Conservation (phyloP, 2,329 filamentous ascomycete genomes). For the Daldinia sp. region DNA sequence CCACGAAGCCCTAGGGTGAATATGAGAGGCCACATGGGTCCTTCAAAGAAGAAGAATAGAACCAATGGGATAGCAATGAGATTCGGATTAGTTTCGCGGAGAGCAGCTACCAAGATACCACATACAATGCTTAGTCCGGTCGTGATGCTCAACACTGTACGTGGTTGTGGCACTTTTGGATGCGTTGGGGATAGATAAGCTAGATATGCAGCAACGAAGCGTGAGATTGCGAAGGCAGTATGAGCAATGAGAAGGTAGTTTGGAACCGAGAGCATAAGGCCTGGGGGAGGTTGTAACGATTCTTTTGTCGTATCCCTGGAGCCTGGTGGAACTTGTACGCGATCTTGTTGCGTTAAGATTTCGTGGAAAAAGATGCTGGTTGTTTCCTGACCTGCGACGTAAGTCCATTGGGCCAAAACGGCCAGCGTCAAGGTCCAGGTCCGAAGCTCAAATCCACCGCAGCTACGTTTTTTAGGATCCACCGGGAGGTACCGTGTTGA, state of each 20-base stretch:
- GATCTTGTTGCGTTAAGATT: slow-evolving; percentile 53
- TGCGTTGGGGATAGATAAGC: slow-evolving; percentile 64
- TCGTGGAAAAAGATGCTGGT: slow-evolving; percentile 67
- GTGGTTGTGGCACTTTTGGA: slow-evolving; percentile 67
- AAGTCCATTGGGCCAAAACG: slow-evolving; percentile 79
- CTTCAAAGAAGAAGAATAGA: slow-evolving; percentile 81
- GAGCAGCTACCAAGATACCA: slow-evolving; percentile 56
- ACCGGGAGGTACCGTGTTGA: slow-evolving; percentile 58
- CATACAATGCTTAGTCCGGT: slow-evolving; percentile 68
- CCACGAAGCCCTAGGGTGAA: slow-evolving; percentile 82
- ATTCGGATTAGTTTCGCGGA: slow-evolving; percentile 57
- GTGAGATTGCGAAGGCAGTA: slow-evolving; percentile 74
- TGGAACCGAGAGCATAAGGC: slow-evolving; percentile 62
- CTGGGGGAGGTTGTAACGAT: slow-evolving; percentile 50
- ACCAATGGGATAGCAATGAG: slow-evolving; percentile 67
- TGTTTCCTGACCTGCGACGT: slow-evolving; percentile 77
- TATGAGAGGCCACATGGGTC: slow-evolving; percentile 82
- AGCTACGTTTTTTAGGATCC: slow-evolving; percentile 57
- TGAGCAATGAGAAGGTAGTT: slow-evolving; percentile 78
- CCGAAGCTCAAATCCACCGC: slow-evolving; percentile 61
- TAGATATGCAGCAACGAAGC: slow-evolving; percentile 72
- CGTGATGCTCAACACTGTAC: slow-evolving; percentile 72
- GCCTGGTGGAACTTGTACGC: slow-evolving; percentile 32
- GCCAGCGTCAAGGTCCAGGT: slow-evolving; percentile 72
- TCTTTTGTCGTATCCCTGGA: slow-evolving; percentile 51